Evolutionary conservation across 192 early-diverging fungal species (phyloP).

Genomic region (Spizellomyces sp.): DNA sequence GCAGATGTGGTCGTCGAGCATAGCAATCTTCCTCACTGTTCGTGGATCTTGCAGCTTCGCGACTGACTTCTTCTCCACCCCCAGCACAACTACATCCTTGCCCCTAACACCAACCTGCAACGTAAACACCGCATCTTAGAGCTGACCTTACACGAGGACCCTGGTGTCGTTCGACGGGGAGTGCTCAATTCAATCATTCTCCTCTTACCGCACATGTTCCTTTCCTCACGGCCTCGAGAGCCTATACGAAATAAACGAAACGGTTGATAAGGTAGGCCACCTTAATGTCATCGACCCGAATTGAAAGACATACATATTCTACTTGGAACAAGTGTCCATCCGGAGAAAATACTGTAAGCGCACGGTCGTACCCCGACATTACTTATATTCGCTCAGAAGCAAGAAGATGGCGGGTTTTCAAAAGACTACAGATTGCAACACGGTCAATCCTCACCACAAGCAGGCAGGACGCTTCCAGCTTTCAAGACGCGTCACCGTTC

Average conservation of each 20-base stretch:
- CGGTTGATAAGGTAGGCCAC: neutral
- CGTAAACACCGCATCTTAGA: neutral
- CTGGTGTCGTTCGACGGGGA: neutral
- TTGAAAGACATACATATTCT: constrained; percentile 71
- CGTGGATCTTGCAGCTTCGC: constrained; percentile 96
- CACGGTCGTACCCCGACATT: constrained; percentile 51
- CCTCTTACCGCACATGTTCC: constrained; percentile 93
- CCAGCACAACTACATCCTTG: constrained; percentile 86
- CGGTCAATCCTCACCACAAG: too few relatives aligned
- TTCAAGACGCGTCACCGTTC: too few relatives aligned
- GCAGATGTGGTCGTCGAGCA: constrained; percentile 96
- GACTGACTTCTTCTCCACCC: constrained; percentile 95
- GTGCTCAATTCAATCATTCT: constrained; percentile 5
- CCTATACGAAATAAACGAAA: constrained; percentile 39
- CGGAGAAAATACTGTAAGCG: constrained; percentile 97
- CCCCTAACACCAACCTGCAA: constrained; percentile 93
- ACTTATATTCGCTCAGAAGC: too few relatives aligned
- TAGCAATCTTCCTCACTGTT: constrained; percentile 94
- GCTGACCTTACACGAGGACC: too few relatives aligned
- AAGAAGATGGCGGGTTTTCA: too few relatives aligned
- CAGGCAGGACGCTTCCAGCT: too few relatives aligned
- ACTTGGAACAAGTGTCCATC: constrained; percentile 99
- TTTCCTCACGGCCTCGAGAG: constrained; percentile 94
- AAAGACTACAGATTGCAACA: too few relatives aligned
- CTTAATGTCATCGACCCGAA: too few relatives aligned